Conservation (phyloP, 106 monocot species). For the Dioscorea dumetorum region DNA sequence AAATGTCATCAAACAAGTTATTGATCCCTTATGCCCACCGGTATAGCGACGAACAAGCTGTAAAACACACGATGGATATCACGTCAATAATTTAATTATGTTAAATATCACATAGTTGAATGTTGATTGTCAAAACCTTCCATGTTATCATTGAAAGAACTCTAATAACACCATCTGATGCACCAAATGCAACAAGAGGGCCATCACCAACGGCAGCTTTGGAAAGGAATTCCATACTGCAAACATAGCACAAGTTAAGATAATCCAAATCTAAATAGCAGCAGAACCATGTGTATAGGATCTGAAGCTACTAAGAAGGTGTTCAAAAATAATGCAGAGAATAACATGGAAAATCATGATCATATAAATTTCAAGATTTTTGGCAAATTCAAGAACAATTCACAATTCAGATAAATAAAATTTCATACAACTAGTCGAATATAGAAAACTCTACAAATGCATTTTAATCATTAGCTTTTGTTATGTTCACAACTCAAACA, state of each 20-base stretch:
- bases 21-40: constrained; percentile 96
- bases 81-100: constrained; percentile 2
- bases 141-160: constrained; percentile 98
- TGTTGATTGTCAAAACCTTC: constrained; percentile 52
- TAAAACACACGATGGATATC: constrained; percentile 8
- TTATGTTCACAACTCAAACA: too few relatives aligned
- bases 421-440: too few relatives aligned
- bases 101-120: constrained; percentile 1
- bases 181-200: constrained; percentile 93
- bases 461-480: too few relatives aligned
- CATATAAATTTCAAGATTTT: too few relatives aligned
- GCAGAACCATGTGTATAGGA: neutral
- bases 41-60: constrained; percentile 96
- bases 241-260: constrained; percentile 10
- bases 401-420: too few relatives aligned
- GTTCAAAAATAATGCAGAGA: too few relatives aligned
- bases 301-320: neutral
- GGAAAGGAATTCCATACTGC: constrained; percentile 96
- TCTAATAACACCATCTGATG: constrained; percentile 95
- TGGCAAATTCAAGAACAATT: too few relatives aligned
- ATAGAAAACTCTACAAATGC: too few relatives aligned
- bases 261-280: neutral
- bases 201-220: constrained; percentile 71
- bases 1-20: constrained; percentile 92
- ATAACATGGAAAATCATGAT: too few relatives aligned